Evolutionary conservation across 495 filamentous ascomycete species (phyloP), one percentile per base, ranked within the genome.

Genomic region (Podospora pseudocomata): DNA sequence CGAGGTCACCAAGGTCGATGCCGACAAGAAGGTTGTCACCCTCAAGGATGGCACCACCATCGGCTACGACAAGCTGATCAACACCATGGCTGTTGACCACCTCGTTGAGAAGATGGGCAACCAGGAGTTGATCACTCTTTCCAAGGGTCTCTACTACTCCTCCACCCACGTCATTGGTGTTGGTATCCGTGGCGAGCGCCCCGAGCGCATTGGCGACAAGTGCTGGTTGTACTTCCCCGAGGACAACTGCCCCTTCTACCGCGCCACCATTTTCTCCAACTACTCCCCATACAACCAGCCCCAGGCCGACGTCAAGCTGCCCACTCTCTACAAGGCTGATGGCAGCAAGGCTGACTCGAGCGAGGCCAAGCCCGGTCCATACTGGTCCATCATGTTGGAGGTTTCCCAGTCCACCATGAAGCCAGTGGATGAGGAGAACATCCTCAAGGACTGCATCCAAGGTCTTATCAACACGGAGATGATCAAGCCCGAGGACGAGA

Each of bases 151-250:
- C 68, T 97, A 90, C 88, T 98, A 96, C 86, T 97, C 94, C 59
- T 91, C 91, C 67, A 99, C 95, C 66, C 95, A 99, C 82, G 93
- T 99, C 73, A 91, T 99, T 71, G 95, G 95, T 78, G 90, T 99
- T 68, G 95, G 95, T 80, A 84, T 99, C 76, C 92, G 95, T 76
- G 95, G 95, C 71, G 83, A 84, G 70, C 92, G 95, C 67, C 95
- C 95, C n/a, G 91, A 96, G 79, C 89, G 92, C 70, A 99, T 99
- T 71, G 95, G 95, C 62, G 95, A 99, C 84, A 99, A 99, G 86
- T 99, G 95, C 89, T 99, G 95, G 88, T 88, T 99, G 65, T 99
- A 99, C 88, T 99, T 98, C 89, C 95, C 95, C 71, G 96, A 99
- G 79, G 89, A 97, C 80, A 88, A 99, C 87, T 97, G 94, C 86